Evolutionary conservation across 768 basidiomycete genomes (phyloP).

Genomic region (Dentipellis fragilis): DNA sequence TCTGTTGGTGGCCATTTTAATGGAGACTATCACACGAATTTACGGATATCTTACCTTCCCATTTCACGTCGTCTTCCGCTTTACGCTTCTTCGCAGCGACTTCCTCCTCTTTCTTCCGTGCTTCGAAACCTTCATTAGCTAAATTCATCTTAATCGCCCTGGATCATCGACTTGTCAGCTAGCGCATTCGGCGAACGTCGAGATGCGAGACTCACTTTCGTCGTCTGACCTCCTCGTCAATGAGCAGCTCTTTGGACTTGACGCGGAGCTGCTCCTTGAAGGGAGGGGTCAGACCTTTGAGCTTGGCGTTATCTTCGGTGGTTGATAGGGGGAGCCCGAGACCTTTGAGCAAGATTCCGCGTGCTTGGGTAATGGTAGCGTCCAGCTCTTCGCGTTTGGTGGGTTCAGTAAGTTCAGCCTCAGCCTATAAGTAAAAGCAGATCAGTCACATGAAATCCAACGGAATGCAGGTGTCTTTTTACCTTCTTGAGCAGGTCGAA

Average conservation of each 20-base stretch:
- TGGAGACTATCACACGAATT: neutral
- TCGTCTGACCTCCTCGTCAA: slow-evolving; percentile 82
- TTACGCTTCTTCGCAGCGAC: slow-evolving; percentile 70
- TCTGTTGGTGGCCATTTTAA: slow-evolving; percentile 38
- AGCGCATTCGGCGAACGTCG: neutral
- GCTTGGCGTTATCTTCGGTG: slow-evolving; percentile 45
- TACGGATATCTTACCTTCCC: slow-evolving; percentile 60
- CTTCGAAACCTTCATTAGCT: slow-evolving; percentile 87
- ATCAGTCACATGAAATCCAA: neutral
- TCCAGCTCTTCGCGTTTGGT: slow-evolving; percentile 75
- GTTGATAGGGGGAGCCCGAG: slow-evolving; percentile 52
- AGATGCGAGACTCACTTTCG: slow-evolving; percentile 49
- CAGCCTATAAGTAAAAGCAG: slow-evolving; percentile 46
- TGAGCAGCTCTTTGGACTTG: slow-evolving; percentile 75
- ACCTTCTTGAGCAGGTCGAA: slow-evolving; percentile 94
- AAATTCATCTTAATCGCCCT: slow-evolving; percentile 87
- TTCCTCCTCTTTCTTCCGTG: slow-evolving; percentile 89
- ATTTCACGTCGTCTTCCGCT: slow-evolving; percentile 75
- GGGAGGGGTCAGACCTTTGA: slow-evolving; percentile 45
- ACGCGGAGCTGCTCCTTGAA: slow-evolving; percentile 59
- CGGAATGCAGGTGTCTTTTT: slow-evolving; percentile 2
- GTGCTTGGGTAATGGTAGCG: slow-evolving; percentile 68
- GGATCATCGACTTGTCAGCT: neutral
- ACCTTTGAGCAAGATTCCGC: slow-evolving; percentile 52
- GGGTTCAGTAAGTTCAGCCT: slow-evolving; percentile 72